Base-by-base conservation (phyloP, 495 filamentous ascomycete genomes). In the Mycothermus thermophilus region DNA sequence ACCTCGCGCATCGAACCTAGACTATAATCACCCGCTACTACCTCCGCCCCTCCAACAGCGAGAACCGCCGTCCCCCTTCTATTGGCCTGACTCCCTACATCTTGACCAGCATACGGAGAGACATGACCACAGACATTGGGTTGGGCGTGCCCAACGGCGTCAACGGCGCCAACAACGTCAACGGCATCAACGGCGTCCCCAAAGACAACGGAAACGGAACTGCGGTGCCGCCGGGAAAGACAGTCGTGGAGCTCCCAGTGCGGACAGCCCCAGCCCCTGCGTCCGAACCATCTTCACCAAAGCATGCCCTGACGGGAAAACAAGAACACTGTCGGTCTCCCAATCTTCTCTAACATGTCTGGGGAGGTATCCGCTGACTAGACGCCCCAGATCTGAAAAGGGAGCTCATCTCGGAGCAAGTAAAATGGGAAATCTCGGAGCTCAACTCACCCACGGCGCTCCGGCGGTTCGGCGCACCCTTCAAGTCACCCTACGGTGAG, bases 391-490 rank as follows among this genome's bases (percentile, higher is more conserved):
- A 97, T 52, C 74, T 97, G 33, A 97, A 97, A 59, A 79, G 90
- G 47, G 88, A 97, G 54, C 79, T 97, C 43, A 72, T 96, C 34
- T 76, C 82, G 21, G 77, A 82, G 48, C 88, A 97, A 64, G 84
- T 87, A 34, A 72, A 75, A 51, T 79, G 66, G 55, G 90, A 97
- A 63, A 86, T 97, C 48, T 64, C 69, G 39, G 92, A 96, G 58
- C 70, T 97, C 35, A 84, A 84, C 51, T 93, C 85, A 8, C 83
- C 92, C 10, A 97, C 90, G 3, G 90, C 90, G 27, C 72, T 97
- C 20, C 86, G 83, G 43, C 72, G 90, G 46, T 97, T 97, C 57
- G 90, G 90, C 34, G 90, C 90, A 4, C 90, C 90, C 1, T 97
- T 97, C 66, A 75, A 69, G 50, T 93, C 84, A 5, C 81, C 92